Evolutionary conservation across 768 basidiomycete genomes (phyloP), one percentile per base, ranked within the genome.

Genomic region (Strobilomyces dryophilus): DNA sequence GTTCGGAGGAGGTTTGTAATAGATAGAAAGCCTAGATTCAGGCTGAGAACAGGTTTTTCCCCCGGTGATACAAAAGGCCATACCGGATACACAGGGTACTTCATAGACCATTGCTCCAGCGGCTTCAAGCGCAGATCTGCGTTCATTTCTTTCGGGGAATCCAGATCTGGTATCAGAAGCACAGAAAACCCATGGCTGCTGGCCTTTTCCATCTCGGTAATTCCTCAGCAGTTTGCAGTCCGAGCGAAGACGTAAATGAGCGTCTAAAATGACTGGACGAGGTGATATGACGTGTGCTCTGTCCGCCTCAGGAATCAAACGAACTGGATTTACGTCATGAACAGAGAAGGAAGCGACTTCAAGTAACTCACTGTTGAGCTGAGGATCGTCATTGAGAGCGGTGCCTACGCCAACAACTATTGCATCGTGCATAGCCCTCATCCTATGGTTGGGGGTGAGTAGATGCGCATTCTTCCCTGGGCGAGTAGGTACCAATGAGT

Each of bases 401-500:
- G 95, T 98, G 8, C 89, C 90, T 35, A 94, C 81, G 3, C 95
- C 95, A 41, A 99, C 78, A 14, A 99, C 73, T 54, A 99, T 98
- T 9, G 80, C 93, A 62, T 97, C 92, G 70, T 98, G 95, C 79
- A 92, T 81, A 0, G 91, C 78, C 56, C 95, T 77, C 82, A 98
- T 83, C 85, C 94, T 95, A 58, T 46, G 45, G 55, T 45, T 18
- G 21, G 17, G 47, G 29, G 36, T 61, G 42, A 45, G 48, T 29
- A 40, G 26, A 46, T 17, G 31, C 18, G 29, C 17, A 39, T 49
- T 50, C 24, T 32, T 36, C 18, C 43, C 35, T 21, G 31, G 20
- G 52, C 10, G 37, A 17, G 24, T 10, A 32, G 14, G 56, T 62
- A 92, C 94, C 90, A 89, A 69, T 98, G 95, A 11, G 95, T 98